Evolutionary conservation across 2,329 filamentous ascomycete genomes (phyloP), one percentile per base, ranked within the genome.

Genomic region (Chrysoporthe cubensis): DNA sequence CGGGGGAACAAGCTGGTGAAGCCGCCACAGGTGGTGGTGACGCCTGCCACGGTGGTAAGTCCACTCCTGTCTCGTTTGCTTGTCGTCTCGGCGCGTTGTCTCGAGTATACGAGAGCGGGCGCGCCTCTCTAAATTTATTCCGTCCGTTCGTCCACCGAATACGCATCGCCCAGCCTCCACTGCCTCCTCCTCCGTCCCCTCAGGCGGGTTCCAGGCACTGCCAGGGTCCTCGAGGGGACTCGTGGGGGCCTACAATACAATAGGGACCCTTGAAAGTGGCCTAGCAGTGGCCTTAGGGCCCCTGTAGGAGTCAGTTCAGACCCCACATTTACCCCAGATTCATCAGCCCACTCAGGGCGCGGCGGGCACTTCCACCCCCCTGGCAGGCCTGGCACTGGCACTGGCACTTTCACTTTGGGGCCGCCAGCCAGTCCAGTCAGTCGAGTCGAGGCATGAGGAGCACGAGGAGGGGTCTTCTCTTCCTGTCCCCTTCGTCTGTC

Each of bases 281-380:
- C 50, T 16, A 32, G 50, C 50, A 32, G 50, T 54, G 50, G 50
- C 32, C 21, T 21, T 13, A 54, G 50, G 5, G 26, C 56, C 62
- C 61, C 62, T 40, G 58, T 48, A 26, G 48, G 57, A 48, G 65
- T 52, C 62, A 62, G 62, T 65, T 40, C 58, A 60, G 60, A 62
- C 66, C 60, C 68, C 68, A 70, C 66, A 66, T 65, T 65, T 70
- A 70, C 68, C 68, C 68, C 68, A 68, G 68, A 70, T 70, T 70
- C 42, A 68, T 70, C 66, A 68, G 68, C 65, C 68, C 68, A 68
- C 61, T 37, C 54, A 42, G 60, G 62, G 59, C 59, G 46, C n/a
- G 57, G n/a, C 63, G 63, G 66, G 40, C 48, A 66, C 50, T 68
- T 66, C 66, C 66, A 65, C 64, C 37, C 37, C 57, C 37, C 46